Percentiles rank a stretch among this genome's conserved stretches.
These are phyloP conservation scores for Trichoderma afroharzianum DNA, from an alignment of 2,329 filamentous ascomycete genomes.

Conservation along the genomic window DNA sequence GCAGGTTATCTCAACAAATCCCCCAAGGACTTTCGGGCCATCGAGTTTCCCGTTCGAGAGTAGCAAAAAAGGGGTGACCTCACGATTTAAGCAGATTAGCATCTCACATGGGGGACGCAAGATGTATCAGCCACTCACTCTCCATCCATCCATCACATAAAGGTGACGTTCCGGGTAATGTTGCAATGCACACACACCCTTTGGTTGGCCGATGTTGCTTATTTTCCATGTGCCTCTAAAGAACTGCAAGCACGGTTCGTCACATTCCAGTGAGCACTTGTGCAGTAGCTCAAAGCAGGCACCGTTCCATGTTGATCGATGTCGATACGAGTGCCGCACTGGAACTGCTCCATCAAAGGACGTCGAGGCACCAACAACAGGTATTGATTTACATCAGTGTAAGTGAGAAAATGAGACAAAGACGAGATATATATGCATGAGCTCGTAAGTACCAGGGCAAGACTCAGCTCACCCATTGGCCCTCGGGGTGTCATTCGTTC, in stretches of 20 bases:
- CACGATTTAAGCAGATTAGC: background rate
- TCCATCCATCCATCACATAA: background rate
- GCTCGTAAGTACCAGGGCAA: background rate
- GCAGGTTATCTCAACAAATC: background rate
- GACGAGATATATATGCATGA: background rate
- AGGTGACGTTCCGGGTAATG: background rate
- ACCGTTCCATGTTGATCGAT: background rate
- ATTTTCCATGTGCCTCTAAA: background rate
- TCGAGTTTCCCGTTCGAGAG: background rate
- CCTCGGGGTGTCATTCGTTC: background rate
- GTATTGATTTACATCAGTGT: background rate
- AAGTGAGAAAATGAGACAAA: background rate
- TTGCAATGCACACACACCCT: background rate
- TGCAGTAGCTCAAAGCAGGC: background rate
- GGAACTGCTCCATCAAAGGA: background rate
- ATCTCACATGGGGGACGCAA: background rate
- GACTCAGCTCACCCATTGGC: background rate
- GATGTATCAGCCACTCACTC: background rate
- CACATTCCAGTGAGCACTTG: conserved; percentile 3
- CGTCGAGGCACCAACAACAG: background rate
- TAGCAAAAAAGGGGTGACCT: background rate
- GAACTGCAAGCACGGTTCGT: background rate
- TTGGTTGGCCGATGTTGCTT: background rate
- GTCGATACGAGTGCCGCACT: background rate
- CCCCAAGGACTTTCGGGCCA: background rate